phyloP scores from a whole-genome alignment of 2,329 filamentous ascomycete genomes.

The Colletotrichum sublineola region DNA sequence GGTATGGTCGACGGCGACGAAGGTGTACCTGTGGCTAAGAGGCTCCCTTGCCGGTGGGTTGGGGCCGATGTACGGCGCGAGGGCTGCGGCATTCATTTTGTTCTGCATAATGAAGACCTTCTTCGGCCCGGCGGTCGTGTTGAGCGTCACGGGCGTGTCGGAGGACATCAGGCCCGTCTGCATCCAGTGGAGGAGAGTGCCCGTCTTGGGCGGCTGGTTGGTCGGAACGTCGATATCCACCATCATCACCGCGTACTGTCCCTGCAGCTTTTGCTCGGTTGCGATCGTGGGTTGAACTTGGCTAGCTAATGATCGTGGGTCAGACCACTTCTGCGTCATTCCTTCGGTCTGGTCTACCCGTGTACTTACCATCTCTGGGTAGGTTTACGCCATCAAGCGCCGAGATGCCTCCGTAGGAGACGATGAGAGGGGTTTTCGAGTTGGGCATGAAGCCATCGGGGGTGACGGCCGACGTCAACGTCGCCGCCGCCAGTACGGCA shows the following conservation, averaged over 20 bases:
- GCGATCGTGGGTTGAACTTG: constrained; percentile 38
- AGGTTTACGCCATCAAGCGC: constrained; percentile 56
- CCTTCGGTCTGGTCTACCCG: background rate
- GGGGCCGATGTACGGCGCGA: constrained; percentile 53
- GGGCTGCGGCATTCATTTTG: constrained; percentile 38
- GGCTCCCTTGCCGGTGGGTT: constrained; percentile 54
- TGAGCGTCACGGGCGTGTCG: constrained; percentile 45
- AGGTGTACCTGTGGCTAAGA: constrained; percentile 56
- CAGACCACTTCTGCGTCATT: background rate
- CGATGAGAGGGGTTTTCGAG: constrained; percentile 54
- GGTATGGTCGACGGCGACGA: constrained; percentile 57
- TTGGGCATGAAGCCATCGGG: constrained; percentile 57
- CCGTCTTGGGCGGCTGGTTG: constrained; percentile 50
- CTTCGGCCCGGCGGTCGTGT: constrained; percentile 46
- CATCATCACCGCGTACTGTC: constrained; percentile 55
- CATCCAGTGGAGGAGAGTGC: constrained; percentile 63
- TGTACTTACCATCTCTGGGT: constrained; percentile 52
- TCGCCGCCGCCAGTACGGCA: constrained; percentile 49
- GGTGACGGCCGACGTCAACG: constrained; percentile 54
- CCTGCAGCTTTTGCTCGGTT: constrained; percentile 41
- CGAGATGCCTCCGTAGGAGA: constrained; percentile 54
- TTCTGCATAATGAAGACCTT: constrained; percentile 52
- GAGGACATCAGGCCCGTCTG: constrained; percentile 55
- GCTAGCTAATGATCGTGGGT: constrained; percentile 26
- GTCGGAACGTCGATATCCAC: constrained; percentile 63